Conservation (phyloP, 805 yeast species). For the Yamadazyma philogaea region DNA sequence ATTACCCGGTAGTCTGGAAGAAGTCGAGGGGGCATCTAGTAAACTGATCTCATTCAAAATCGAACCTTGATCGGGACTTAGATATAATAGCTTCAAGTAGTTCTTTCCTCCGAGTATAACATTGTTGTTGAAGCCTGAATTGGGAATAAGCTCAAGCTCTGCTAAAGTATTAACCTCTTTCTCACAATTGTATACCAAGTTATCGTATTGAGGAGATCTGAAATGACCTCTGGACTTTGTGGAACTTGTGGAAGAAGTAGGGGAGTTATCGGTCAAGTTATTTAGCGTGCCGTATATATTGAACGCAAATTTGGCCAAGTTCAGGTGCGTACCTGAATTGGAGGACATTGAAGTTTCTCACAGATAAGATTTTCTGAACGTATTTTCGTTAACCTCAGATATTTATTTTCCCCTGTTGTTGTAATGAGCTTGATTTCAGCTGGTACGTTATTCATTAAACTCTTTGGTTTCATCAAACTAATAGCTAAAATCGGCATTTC, state of each 20-base stretch:
- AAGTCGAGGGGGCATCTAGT: conserved; percentile 20
- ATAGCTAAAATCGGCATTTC: conserved; percentile 42
- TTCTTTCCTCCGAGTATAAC: conserved; percentile 43
- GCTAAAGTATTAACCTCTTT: conserved; percentile 25
- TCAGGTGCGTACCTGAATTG: conserved; percentile 9
- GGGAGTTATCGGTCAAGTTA: conserved; percentile 6
- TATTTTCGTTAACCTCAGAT: neutral
- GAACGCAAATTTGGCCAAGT: conserved; percentile 54
- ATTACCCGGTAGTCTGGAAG: conserved; percentile 16
- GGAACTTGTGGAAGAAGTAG: conserved; percentile 3
- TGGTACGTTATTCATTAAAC: conserved; percentile 13
- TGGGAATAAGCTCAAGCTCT: conserved; percentile 17
- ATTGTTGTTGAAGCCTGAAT: conserved; percentile 20
- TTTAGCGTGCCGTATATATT: conserved; percentile 49
- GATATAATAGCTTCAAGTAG: conserved; percentile 32
- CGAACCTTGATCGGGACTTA: conserved; percentile 29
- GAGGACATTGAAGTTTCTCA: conserved; percentile 3
- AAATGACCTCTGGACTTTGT: neutral
- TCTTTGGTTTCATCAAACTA: conserved; percentile 22
- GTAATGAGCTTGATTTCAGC: conserved; percentile 7
- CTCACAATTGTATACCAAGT: conserved; percentile 24
- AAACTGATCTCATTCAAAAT: conserved; percentile 35
- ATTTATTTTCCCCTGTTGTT: neutral
- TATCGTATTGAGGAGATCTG: conserved; percentile 14
- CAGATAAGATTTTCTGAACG: neutral